Evolutionary conservation across 2,329 filamentous ascomycete genomes (phyloP).

Genomic region (Lizonia empirigonia): DNA sequence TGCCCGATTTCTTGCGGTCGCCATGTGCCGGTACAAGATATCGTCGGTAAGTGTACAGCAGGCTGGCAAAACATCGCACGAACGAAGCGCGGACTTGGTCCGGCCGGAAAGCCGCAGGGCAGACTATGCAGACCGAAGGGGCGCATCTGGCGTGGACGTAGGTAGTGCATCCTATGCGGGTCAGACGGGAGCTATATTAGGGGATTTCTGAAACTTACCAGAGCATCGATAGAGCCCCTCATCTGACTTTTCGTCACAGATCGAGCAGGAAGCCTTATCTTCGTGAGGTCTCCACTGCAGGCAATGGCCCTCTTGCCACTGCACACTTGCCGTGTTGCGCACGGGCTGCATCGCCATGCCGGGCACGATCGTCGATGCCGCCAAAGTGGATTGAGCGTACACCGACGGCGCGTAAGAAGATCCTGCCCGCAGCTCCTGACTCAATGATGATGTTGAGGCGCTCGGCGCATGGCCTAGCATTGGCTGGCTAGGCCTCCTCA

Average conservation of each 20-base stretch:
- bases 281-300: slow-evolving; percentile 70
- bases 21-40: slow-evolving; percentile 64
- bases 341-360: slow-evolving; percentile 81
- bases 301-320: slow-evolving; percentile 87
- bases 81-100: slow-evolving; percentile 72
- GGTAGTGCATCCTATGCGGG: slow-evolving; percentile 58
- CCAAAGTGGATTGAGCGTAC: slow-evolving; percentile 84
- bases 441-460: slow-evolving; percentile 69
- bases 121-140: slow-evolving; percentile 66
- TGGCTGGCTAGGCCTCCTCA: slow-evolving; percentile 68
- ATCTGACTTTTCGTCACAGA: slow-evolving; percentile 76
- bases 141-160: slow-evolving; percentile 65
- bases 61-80: slow-evolving; percentile 70
- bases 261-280: slow-evolving; percentile 65
- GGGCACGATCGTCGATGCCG: slow-evolving; percentile 85
- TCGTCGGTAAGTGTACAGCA: slow-evolving; percentile 72
- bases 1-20: slow-evolving; percentile 66
- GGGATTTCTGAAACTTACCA: slow-evolving; percentile 47
- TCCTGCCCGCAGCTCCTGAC: slow-evolving; percentile 56
- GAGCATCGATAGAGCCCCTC: slow-evolving; percentile 78
- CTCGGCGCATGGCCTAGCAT: slow-evolving; percentile 71
- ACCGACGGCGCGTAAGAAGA: slow-evolving; percentile 75
- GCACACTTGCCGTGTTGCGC: slow-evolving; percentile 75
- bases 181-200: slow-evolving; percentile 24
- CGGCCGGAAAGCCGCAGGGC: slow-evolving; percentile 68